Conservation (phyloP, 225 moss, liverwort and hornwort genomes). For the Neckera pumila region DNA sequence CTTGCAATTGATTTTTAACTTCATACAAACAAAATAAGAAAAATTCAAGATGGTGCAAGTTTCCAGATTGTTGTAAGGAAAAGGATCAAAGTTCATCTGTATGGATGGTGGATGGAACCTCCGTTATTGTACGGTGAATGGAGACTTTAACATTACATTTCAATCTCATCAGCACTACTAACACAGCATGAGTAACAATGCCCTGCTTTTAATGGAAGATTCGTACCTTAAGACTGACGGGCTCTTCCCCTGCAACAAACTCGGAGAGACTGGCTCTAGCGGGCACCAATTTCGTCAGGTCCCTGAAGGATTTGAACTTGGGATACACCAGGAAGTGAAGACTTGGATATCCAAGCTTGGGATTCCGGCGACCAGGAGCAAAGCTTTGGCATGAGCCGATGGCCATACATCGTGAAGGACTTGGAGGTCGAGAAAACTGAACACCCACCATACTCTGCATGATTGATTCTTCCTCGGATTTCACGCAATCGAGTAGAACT, state of each 20-base stretch:
- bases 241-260: background rate
- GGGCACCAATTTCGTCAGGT: slow-evolving; percentile 1
- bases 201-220: background rate
- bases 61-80: background rate
- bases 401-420: slow-evolving; percentile 28
- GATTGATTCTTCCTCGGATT: background rate
- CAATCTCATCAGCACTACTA: background rate
- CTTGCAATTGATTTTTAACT: background rate
- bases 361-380: background rate
- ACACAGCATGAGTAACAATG: background rate
- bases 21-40: background rate
- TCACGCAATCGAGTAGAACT: background rate
- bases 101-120: background rate
- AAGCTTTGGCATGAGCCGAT: slow-evolving; percentile 21
- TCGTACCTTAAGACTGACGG: background rate
- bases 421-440: slow-evolving; percentile 38
- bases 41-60: background rate
- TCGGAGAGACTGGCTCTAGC: slow-evolving; percentile 10
- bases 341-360: slow-evolving; percentile 24
- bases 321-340: slow-evolving; percentile 27
- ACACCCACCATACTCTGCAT: slow-evolving; percentile 43
- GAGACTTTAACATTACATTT: background rate
- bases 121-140: background rate
- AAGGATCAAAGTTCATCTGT: background rate
- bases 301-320: slow-evolving; percentile 5